A percentile compares a stretch with the other conserved stretches of the same genome.
Conservation (phyloP, 2,329 filamentous ascomycete genomes). For the Colletotrichum higginsianum region DNA sequence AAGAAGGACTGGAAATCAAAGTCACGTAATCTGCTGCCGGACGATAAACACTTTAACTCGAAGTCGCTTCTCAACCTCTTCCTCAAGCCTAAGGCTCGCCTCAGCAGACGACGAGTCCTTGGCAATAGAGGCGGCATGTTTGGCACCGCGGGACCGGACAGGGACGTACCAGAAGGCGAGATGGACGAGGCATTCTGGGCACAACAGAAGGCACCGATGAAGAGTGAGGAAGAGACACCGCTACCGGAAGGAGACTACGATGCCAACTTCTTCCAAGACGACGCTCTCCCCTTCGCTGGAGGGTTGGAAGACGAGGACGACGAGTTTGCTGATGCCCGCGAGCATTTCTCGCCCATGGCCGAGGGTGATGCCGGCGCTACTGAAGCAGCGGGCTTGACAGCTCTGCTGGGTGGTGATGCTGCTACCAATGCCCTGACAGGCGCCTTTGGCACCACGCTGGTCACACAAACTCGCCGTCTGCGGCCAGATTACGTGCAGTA, state of each 20-base stretch:
- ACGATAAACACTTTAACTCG: conserved; percentile 99
- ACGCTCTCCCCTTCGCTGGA: conserved; percentile 78
- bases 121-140: conserved; percentile 59
- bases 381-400: conserved; percentile 63
- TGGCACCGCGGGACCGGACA: conserved; percentile 59
- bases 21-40: conserved; percentile 90
- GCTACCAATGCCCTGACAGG: conserved; percentile 60
- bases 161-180: conserved; percentile 77
- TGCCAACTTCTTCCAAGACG: conserved; percentile 97
- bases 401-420: conserved; percentile 66
- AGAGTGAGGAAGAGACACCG: conserved; percentile 67
- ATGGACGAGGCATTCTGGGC: conserved; percentile 99
- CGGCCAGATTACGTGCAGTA: conserved; percentile 80
- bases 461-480: conserved; percentile 74
- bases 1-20: conserved; percentile 98
- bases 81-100: conserved; percentile 91
- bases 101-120: conserved; percentile 76
- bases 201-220: conserved; percentile 71
- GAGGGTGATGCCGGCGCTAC: conserved; percentile 65
- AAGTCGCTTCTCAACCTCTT: conserved; percentile 91
- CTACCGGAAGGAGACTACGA: conserved; percentile 86
- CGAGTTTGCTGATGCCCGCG: conserved; percentile 85
- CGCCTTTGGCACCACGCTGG: conserved; percentile 76
- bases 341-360: conserved; percentile 80
- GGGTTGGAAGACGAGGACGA: conserved; percentile 74